These are phyloP conservation scores for Bolboschoenus planiculmis DNA, from an alignment of 176 grass and related monocot species.

Conservation along the genomic window DNA sequence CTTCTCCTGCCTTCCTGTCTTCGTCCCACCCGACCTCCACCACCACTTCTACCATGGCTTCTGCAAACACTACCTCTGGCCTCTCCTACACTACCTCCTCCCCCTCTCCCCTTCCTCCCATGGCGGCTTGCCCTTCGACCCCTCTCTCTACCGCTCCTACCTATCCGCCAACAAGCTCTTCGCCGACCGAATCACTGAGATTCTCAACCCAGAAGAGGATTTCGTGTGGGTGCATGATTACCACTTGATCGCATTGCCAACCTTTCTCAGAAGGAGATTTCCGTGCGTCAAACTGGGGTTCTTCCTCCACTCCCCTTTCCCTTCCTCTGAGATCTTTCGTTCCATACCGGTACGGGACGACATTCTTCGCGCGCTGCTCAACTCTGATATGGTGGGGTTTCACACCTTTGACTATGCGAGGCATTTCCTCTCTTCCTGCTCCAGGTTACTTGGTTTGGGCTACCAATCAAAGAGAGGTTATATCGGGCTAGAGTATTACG, in stretches of 20 bases:
- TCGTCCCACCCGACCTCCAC: constrained; percentile 37
- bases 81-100: constrained; percentile 42
- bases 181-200: constrained; percentile 39
- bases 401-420: constrained; percentile 58
- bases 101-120: constrained; percentile 19
- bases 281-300: constrained; percentile 35
- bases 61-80: constrained; percentile 54
- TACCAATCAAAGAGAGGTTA: constrained; percentile 36
- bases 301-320: constrained; percentile 65
- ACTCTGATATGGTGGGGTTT: constrained; percentile 59
- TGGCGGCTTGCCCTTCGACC: constrained; percentile 30
- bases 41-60: constrained; percentile 51
- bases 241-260: constrained; percentile 46
- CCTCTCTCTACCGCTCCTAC: constrained; percentile 31
- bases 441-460: constrained; percentile 32
- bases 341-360: constrained; percentile 50
- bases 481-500: constrained; percentile 48
- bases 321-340: constrained; percentile 43
- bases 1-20: constrained; percentile 39
- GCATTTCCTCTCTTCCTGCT: constrained; percentile 53
- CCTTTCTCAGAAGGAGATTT: constrained; percentile 40
- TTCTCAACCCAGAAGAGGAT: constrained; percentile 36
- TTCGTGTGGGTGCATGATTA: constrained; percentile 53
- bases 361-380: constrained; percentile 51
- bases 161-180: constrained; percentile 42